Evolutionary conservation across 208 protist species (phyloP), one percentile per base, ranked within the genome.

Genomic region (Trypanosoma boissoni): DNA sequence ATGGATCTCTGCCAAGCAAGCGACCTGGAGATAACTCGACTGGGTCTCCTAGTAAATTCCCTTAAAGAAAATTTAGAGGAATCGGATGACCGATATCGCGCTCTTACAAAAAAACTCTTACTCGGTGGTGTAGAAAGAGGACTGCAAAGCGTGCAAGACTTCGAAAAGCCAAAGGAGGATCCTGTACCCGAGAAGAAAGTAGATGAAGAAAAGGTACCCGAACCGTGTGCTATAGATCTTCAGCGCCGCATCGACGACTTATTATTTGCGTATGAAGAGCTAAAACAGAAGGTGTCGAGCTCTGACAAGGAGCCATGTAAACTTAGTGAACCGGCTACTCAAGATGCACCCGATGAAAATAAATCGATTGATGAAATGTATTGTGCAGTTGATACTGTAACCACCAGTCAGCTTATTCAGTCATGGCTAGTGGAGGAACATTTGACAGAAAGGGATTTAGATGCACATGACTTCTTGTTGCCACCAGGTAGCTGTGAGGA

Each of bases 371-470:
- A 54, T n/a, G 26, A 32, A 6, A 21, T 7, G 4, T 12, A 9
- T 32, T 24, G n/a, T 24, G 6, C 24, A 36, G 8, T 41, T 16
- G 44, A 63, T 12, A 18, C 14, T 21, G n/a, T 31, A n/a, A 48
- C 42, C 9, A 46, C 39, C 20, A 63, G 60, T 45, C 18, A 48
- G 42, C 9, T 88, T 8, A 71, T 95, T 55, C 58, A 74, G 36
- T 68, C 72, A 26, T 95, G 88, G 84, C 70, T 95, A 20, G 68
- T 64, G 18, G 64, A 74, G 37, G 88, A 95, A 48, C 74, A 79
- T 20, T 42, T 92, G 2, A 56, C 66, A 9, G 84, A 87, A 46
- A 59, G 34, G 1, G 88, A 91, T 55, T 46, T 94, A n/a, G 77
- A 85, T 62, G 34, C 18, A 7, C 64, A 71, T 0, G 77, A 90